phyloP scores from a whole-genome alignment of 306 rosid species.

The Erythrophleum fordii region DNA sequence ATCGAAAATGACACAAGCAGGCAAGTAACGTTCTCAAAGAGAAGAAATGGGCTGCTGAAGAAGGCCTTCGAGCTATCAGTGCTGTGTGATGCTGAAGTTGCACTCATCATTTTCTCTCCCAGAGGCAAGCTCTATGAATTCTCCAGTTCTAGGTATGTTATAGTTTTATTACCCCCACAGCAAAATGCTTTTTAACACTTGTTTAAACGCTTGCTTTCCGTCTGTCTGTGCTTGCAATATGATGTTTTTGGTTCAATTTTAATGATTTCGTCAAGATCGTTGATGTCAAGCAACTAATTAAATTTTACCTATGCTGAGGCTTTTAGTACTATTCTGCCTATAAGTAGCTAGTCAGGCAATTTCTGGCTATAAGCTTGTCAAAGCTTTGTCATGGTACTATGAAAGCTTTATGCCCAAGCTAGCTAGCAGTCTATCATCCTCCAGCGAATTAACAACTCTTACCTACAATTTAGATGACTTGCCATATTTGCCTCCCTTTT shows the following conservation, averaged over 20 bases:
- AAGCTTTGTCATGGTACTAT: background rate
- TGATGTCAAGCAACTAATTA: background rate
- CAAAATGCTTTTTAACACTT: background rate
- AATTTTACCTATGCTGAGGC: background rate
- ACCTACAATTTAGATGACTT: background rate
- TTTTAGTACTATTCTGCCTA: background rate
- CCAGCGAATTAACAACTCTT: background rate
- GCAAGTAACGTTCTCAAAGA: constrained; percentile 90
- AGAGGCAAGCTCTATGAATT: constrained; percentile 93
- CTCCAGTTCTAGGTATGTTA: constrained; percentile 72
- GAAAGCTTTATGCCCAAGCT: background rate
- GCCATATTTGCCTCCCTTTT: background rate
- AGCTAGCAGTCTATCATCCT: background rate
- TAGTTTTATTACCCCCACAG: background rate
- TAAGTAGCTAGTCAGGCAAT: background rate
- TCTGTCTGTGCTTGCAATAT: background rate
- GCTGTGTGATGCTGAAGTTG: constrained; percentile 96
- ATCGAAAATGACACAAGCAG: constrained; percentile 86
- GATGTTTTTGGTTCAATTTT: background rate
- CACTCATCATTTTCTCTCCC: constrained; percentile 80
- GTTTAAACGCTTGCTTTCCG: background rate
- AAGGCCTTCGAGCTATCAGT: constrained; percentile 94
- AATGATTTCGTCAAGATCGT: background rate
- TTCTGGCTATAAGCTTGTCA: background rate
- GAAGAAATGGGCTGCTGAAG: constrained; percentile 87